phyloP scores from a whole-genome alignment of 148 eudicot genomes.

The Rhododendron williamsianum region DNA sequence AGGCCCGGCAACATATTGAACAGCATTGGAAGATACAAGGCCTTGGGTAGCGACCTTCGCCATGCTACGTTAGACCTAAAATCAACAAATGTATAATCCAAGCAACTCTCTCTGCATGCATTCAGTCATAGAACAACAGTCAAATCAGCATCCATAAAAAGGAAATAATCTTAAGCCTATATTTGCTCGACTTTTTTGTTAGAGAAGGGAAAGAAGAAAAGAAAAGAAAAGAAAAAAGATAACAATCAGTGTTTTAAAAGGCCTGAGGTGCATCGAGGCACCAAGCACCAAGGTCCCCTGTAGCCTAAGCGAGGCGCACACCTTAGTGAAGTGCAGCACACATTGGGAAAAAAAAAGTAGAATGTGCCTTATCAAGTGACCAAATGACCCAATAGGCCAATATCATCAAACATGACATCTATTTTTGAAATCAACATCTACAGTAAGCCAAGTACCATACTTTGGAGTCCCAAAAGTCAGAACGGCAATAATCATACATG shows the following conservation, averaged over 20 bases:
- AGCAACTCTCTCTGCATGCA: conserved; percentile 11
- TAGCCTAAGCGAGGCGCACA: neutral
- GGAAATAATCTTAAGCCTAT: neutral
- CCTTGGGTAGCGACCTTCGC: conserved; percentile 65
- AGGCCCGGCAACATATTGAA: conserved; percentile 36
- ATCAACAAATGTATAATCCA: neutral
- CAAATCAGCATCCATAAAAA: neutral
- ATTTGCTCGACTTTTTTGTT: neutral
- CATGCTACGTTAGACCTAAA: conserved; percentile 30
- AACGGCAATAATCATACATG: neutral
- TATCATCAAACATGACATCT: too few species aligned
- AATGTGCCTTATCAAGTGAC: neutral
- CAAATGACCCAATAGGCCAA: too few species aligned
- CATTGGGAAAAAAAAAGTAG: too few species aligned
- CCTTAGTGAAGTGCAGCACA: neutral
- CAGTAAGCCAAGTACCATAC: too few species aligned
- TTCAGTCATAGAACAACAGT: neutral
- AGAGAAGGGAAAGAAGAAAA: neutral
- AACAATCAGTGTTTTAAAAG: neutral
- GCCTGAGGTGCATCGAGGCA: neutral
- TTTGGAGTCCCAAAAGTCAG: too few species aligned
- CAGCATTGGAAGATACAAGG: conserved; percentile 34
- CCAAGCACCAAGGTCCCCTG: neutral
- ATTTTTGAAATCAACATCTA: neutral
- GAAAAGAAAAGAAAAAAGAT: neutral